Conservation (phyloP, 1,284 basidiomycete species). For the Phlebopus sp. region DNA sequence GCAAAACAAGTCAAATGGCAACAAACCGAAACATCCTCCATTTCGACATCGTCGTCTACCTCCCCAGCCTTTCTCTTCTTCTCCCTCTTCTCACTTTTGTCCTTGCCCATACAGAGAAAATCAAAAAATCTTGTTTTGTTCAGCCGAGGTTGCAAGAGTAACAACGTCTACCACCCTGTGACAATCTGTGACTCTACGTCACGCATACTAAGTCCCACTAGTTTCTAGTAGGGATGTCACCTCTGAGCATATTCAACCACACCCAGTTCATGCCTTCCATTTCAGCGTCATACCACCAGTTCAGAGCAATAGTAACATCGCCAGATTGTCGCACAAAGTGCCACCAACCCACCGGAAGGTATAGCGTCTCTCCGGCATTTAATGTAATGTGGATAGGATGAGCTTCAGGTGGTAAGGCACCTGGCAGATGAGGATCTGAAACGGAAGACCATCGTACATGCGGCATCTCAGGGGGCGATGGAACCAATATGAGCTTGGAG, state of each 20-base stretch:
- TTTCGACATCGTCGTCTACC: conserved; percentile 44
- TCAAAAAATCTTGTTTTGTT: background rate
- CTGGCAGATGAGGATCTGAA: conserved; percentile 47
- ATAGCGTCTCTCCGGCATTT: conserved; percentile 75
- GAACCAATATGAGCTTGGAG: conserved; percentile 42
- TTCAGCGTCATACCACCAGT: conserved; percentile 88
- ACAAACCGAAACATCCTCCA: conserved; percentile 48
- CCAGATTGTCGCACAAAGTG: conserved; percentile 76
- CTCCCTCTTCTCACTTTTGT: conserved; percentile 65
- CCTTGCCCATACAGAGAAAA: conserved; percentile 49
- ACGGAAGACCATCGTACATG: conserved; percentile 76
- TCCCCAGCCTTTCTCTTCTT: conserved; percentile 41
- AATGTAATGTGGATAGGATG: conserved; percentile 68
- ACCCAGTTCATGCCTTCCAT: conserved; percentile 68
- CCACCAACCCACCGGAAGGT: conserved; percentile 90
- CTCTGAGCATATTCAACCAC: conserved; percentile 60
- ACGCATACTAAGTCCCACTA: background rate
- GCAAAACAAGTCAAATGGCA: background rate
- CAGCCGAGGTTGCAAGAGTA: no score
- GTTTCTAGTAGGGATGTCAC: conserved; percentile 40
- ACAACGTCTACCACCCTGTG: conserved; percentile 24
- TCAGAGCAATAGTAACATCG: conserved; percentile 70
- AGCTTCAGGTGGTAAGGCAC: conserved; percentile 46
- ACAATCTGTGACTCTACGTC: conserved; percentile 7
- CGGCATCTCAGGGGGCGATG: conserved; percentile 39